phyloP scores from a whole-genome alignment of 176 grass and related monocot species.

The Elymus sibiricus region DNA sequence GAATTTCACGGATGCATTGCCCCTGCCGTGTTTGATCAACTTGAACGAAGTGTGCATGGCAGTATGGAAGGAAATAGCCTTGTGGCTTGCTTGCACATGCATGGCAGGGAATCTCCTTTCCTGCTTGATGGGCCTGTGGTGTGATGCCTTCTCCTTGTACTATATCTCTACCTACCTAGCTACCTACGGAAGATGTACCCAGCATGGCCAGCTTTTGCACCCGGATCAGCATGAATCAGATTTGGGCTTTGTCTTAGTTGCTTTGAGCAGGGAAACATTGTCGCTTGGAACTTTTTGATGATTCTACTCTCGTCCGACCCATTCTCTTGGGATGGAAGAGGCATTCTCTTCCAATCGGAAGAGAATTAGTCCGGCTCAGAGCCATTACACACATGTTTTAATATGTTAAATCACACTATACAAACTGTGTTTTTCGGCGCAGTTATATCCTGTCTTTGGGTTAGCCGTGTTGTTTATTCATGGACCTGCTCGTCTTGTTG shows the following conservation, averaged over 20 bases:
- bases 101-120: not conserved
- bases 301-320: not conserved
- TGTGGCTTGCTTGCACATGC: not conserved
- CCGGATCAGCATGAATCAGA: not conserved
- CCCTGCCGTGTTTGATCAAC: conserved; percentile 7
- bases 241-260: conserved; percentile 1
- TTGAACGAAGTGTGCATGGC: conserved; percentile 4
- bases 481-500: conserved; percentile 45
- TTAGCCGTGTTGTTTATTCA: conserved; percentile 38
- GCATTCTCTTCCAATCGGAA: not conserved
- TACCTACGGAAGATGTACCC: not conserved
- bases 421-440: not conserved
- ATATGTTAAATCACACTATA: not conserved
- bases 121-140: not conserved
- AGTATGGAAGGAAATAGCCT: conserved; percentile 11
- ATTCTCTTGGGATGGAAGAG: not conserved
- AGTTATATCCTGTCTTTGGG: not conserved
- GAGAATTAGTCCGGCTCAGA: not conserved
- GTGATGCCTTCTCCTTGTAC: not conserved
- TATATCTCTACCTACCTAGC: no score
- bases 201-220: not conserved
- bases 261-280: not conserved
- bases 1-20: not conserved
- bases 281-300: not conserved
- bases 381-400: not conserved